Evolutionary conservation across 2,329 filamentous ascomycete species (phyloP).

Genomic region (Coniochaeta sp.): DNA sequence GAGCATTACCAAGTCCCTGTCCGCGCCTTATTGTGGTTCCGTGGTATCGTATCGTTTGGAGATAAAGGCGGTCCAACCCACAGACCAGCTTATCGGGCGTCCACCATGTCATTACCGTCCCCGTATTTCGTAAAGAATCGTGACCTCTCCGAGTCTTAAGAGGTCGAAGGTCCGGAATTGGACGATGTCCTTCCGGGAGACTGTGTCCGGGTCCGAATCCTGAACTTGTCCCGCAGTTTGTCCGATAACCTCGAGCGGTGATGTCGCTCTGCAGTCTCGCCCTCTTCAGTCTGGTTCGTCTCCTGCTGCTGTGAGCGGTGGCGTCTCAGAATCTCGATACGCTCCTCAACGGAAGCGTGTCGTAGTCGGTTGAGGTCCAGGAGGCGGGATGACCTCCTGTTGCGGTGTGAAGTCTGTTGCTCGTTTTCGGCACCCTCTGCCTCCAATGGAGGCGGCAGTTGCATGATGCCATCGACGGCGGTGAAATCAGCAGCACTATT

Average conservation of each 20-base stretch:
- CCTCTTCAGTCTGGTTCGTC: conserved; percentile 22
- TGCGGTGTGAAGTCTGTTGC: conserved; percentile 14
- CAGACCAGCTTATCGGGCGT: background rate
- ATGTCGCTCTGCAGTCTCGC: conserved; percentile 25
- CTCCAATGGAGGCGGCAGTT: conserved; percentile 33
- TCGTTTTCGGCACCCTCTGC: conserved; percentile 28
- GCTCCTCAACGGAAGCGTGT: conserved; percentile 53
- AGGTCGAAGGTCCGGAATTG: background rate
- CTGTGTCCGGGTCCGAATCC: conserved; percentile 41
- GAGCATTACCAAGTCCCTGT: background rate
- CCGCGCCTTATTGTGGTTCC: background rate
- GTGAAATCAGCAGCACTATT: too few relatives aligned
- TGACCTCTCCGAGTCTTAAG: background rate
- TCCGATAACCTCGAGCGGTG: conserved; percentile 38
- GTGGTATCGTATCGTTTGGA: background rate
- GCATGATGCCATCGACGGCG: conserved; percentile 13
- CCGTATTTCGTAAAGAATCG: too few relatives aligned
- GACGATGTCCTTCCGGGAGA: conserved; percentile 7
- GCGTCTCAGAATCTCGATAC: conserved; percentile 51
- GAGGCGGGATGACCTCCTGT: conserved; percentile 41
- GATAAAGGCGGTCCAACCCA: background rate
- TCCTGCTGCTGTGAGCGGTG: conserved; percentile 34
- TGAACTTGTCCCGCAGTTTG: conserved; percentile 46
- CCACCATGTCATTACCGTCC: background rate
- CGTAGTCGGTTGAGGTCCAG: conserved; percentile 51